A percentile compares a stretch with the other conserved stretches of the same genome.
Evolutionary conservation across 2,329 filamentous ascomycete genomes (phyloP).

Genomic region (Trichophyton simii): DNA sequence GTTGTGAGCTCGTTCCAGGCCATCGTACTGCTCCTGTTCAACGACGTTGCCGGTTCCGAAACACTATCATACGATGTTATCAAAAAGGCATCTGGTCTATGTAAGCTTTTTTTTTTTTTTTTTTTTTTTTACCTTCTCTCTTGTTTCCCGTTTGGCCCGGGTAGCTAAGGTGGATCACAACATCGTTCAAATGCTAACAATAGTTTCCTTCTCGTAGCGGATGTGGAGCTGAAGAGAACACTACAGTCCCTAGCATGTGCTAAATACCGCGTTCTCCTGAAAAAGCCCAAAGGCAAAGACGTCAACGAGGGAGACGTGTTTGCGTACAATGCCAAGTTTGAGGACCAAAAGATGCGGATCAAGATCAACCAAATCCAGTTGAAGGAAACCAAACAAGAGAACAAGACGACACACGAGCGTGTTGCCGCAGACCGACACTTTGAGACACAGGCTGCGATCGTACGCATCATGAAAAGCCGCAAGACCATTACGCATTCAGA

Average conservation of each 20-base stretch:
- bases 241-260: constrained; percentile 91
- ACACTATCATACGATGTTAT: constrained; percentile 66
- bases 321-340: constrained; percentile 63
- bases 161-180: neutral
- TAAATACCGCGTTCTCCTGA: constrained; percentile 69
- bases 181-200: neutral
- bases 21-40: constrained; percentile 81
- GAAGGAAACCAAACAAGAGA: constrained; percentile 90
- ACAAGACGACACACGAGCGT: constrained; percentile 82
- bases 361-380: constrained; percentile 99
- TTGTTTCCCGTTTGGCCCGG: neutral
- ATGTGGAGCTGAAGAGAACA: constrained; percentile 71
- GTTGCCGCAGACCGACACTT: constrained; percentile 84
- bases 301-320: constrained; percentile 71
- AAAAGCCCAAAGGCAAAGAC: constrained; percentile 74
- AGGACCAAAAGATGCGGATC: constrained; percentile 71
- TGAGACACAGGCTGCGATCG: constrained; percentile 93
- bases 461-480: constrained; percentile 89
- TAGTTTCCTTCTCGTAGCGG: constrained; percentile 33
- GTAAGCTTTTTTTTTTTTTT: constrained; percentile 31
- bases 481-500: constrained; percentile 80
- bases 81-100: constrained; percentile 58
- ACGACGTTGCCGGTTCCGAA: constrained; percentile 50
- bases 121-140: neutral
- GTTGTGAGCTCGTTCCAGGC: constrained; percentile 88